Evolutionary conservation across 139 green algal species (phyloP).

Genomic region (Diplosphaera chodatii): DNA sequence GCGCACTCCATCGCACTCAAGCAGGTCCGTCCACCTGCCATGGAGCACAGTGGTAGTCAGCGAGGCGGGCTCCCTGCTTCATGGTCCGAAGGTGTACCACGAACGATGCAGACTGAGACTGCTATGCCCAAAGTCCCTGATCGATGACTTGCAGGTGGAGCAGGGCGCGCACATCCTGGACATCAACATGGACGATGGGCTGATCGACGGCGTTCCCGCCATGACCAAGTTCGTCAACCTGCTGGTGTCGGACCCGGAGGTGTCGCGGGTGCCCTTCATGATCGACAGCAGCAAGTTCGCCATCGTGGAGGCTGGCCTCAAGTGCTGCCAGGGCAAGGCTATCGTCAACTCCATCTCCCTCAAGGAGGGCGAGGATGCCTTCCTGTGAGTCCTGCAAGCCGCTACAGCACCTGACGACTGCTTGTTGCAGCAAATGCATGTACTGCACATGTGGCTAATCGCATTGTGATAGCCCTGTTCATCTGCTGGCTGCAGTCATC

Average conservation of each 20-base stretch:
- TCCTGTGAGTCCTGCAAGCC: constrained; percentile 32
- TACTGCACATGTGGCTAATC: too few relatives aligned
- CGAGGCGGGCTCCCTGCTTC: too few relatives aligned
- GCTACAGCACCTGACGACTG: not conserved
- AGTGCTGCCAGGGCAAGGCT: constrained; percentile 94
- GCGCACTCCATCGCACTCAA: constrained; percentile 83
- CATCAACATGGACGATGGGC: constrained; percentile 98
- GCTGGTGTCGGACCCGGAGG: constrained; percentile 91
- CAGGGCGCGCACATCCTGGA: constrained; percentile 89
- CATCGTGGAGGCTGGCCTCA: constrained; percentile 95
- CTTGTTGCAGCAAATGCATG: too few relatives aligned
- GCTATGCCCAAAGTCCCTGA: too few relatives aligned
- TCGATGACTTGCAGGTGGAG: constrained; percentile 44
- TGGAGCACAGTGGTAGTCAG: too few relatives aligned
- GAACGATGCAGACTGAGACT: too few relatives aligned
- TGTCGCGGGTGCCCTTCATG: constrained; percentile 94
- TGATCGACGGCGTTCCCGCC: constrained; percentile 90
- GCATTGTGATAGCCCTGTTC: too few relatives aligned
- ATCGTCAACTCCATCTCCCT: constrained; percentile 98
- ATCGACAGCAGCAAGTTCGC: constrained; percentile 96
- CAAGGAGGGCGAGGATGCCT: constrained; percentile 95
- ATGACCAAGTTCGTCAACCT: constrained; percentile 98
- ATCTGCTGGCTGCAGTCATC: constrained; percentile 27
- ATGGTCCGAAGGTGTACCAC: too few relatives aligned
- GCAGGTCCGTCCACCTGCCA: constrained; percentile 78